Base-by-base conservation (phyloP, 805 yeast species). In the Kodamaea lidongshanica region DNA sequence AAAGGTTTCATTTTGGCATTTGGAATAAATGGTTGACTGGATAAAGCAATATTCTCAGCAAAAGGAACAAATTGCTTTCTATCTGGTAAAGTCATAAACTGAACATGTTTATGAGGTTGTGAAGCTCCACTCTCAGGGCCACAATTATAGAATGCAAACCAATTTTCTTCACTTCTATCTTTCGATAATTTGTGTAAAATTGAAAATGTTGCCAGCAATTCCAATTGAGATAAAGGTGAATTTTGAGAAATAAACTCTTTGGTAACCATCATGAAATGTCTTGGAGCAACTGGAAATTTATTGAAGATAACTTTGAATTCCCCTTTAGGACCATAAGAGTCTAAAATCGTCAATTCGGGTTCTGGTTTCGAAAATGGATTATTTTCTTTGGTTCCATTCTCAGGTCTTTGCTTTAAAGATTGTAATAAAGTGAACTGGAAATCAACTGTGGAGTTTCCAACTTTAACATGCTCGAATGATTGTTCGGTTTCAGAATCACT, bases 81-180 rank as follows among this genome's bases (percentile, higher is more conserved):
- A 6, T 58, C 51, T 2, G 95, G 94, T 25, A 83, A 61, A 25
- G 75, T 66, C 70, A 89, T 63, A 56, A 88, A 77, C 57, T 92
- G 98, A 39, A 92, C 56, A 57, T 89, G 98, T 51, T 84, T 86
- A 60, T 89, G 98, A 27, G 83, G 79, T 48, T 87, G 92, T 0
- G 96, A 86, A n/a, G 95, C 95, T 1, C 97, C 98, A 39, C 94
- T 76, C 43, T 75, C 69, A 12, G 77, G 75, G 6, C 98, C 98
- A 48, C 85, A 77, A 55, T 89, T 89, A 68, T 75, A 89, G 55
- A 89, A 89, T 0, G 87, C 87, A 51, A 88, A 65, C 67, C 83
- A 79, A 34, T 72, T 66, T 13, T 51, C 57, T 2, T 49, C 29
- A 39, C 38, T 53, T 33, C 56, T 54, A 4, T 37, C 42, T 7